These are phyloP conservation scores for Nemania sp. DNA, from an alignment of 2,329 filamentous ascomycete species.

Conservation along the genomic window DNA sequence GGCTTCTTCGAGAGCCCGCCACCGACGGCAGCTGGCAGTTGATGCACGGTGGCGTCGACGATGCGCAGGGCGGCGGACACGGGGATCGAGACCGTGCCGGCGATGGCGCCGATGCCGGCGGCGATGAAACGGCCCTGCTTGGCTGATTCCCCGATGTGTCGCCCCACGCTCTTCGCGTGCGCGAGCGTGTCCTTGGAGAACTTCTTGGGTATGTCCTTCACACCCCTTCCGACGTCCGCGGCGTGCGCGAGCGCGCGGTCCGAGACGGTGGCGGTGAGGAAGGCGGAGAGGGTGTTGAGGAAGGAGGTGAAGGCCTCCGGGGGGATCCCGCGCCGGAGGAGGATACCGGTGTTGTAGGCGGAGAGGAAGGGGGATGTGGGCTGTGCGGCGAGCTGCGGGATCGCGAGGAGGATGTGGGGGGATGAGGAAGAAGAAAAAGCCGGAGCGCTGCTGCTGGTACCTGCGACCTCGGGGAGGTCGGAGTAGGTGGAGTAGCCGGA, in stretches of 20 bases:
- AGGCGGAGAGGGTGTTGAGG: slow-evolving; percentile 58
- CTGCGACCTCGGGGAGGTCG: slow-evolving; percentile 3
- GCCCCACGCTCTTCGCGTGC: slow-evolving; percentile 55
- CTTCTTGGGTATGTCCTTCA: slow-evolving; percentile 53
- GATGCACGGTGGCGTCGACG: slow-evolving; percentile 51
- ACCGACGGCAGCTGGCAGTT: slow-evolving; percentile 53
- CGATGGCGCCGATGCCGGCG: slow-evolving; percentile 51
- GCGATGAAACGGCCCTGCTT: slow-evolving; percentile 57
- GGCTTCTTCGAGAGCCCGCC: slow-evolving; percentile 54
- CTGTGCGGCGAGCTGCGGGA: slow-evolving; percentile 42
- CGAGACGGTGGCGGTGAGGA: slow-evolving; percentile 59
- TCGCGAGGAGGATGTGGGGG: slow-evolving; percentile 18
- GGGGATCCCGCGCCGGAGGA: slow-evolving; percentile 54
- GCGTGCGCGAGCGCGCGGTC: slow-evolving; percentile 56
- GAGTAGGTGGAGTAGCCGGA: no score
- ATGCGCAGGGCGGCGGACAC: slow-evolving; percentile 54
- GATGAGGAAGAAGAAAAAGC: slow-evolving; percentile 47
- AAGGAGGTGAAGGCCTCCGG: slow-evolving; percentile 46
- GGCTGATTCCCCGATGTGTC: slow-evolving; percentile 52
- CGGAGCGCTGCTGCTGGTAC: slow-evolving; percentile 44
- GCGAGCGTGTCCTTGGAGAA: slow-evolving; percentile 53
- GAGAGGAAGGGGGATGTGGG: slow-evolving; percentile 55
- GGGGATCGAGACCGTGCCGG: slow-evolving; percentile 57
- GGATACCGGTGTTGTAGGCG: slow-evolving; percentile 54
- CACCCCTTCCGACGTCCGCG: slow-evolving; percentile 29